Conservation (phyloP, 2,329 filamentous ascomycete genomes). For the Geoglossum cookeanum region DNA sequence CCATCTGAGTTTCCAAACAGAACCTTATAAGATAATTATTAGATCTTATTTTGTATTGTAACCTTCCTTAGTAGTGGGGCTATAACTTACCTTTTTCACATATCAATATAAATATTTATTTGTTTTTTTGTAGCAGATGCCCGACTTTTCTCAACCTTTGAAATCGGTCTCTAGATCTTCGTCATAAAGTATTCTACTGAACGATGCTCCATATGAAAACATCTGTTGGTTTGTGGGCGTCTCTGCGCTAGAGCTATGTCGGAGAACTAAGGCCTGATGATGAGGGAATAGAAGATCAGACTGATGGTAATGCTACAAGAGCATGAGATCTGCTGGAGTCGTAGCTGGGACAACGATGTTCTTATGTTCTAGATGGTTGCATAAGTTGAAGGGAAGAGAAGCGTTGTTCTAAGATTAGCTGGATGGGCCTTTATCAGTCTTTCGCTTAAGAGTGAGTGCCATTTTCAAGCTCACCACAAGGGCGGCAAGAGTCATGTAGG, state of each 20-base stretch:
- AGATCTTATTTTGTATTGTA: not conserved
- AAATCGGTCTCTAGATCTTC: not conserved
- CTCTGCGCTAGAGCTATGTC: not conserved
- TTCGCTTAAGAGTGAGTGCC: not conserved
- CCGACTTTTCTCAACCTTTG: not conserved
- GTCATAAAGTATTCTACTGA: not conserved
- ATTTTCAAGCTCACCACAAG: constrained; percentile 1
- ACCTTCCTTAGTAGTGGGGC: not conserved
- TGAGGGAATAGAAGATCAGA: not conserved
- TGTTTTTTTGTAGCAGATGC: constrained; percentile 1
- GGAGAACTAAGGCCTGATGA: not conserved
- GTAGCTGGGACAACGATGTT: constrained; percentile 1
- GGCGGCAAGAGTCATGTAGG: not conserved
- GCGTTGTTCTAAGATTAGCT: not conserved
- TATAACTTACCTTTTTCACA: not conserved
- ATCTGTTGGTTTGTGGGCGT: not conserved
- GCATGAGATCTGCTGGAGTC: not conserved
- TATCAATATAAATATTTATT: not conserved
- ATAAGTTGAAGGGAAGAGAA: constrained; percentile 1
- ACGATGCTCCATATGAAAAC: not conserved
- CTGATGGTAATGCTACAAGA: not conserved
- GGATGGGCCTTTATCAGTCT: not conserved
- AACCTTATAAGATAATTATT: not conserved
- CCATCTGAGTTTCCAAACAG: not conserved
- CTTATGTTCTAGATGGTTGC: constrained; percentile 1